Base-by-base conservation (phyloP, 106 monocot species). In the Dendrobium nobile region DNA sequence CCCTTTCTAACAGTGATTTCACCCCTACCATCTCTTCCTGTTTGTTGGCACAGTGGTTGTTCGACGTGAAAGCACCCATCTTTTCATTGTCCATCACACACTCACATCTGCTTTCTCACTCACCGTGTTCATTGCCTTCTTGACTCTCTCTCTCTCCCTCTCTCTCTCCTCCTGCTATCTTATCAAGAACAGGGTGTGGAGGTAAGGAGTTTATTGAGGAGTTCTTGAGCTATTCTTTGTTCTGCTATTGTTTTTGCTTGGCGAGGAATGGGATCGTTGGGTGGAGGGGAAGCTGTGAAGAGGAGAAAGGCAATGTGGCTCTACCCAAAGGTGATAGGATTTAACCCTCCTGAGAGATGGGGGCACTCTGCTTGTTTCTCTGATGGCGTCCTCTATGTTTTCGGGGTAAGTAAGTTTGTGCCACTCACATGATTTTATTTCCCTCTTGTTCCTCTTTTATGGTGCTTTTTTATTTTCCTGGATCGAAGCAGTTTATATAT, bases 281-380 rank as follows among this genome's bases (percentile, higher is more conserved):
- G 93, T n/a, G 68, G 45, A 47, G 64, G 44, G 10, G 86, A 87
- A 72, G 84, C 11, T 33, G 84, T 65, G 80, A 87, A 72, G 82
- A 86, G 81, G 87, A 91, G 89, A 84, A 96, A 91, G 87, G 90
- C 96, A 85, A 96, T 96, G 93, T 96, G 96, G 96, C 84, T 96
- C 41, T 93, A 96, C 82, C 96, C 96, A 18, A 96, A 91, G 79
- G 87, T 87, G 68, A 9, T 75, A 67, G 93, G 93, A 9, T 93
- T 93, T 78, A 91, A 90, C 77, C 96, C 96, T 13, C 83, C 96
- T 41, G 96, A 96, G 90, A 93, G 96, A 83, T 96, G 96, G 96
- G 96, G 96, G 40, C 96, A 96, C 83, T 96, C 96, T 11, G 93
- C 96, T 77, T 96, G 93, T 85, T 88, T 84, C 84, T 87, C 37